Conservation (phyloP, 1,284 basidiomycete species). For the Sparassis latifolia region DNA sequence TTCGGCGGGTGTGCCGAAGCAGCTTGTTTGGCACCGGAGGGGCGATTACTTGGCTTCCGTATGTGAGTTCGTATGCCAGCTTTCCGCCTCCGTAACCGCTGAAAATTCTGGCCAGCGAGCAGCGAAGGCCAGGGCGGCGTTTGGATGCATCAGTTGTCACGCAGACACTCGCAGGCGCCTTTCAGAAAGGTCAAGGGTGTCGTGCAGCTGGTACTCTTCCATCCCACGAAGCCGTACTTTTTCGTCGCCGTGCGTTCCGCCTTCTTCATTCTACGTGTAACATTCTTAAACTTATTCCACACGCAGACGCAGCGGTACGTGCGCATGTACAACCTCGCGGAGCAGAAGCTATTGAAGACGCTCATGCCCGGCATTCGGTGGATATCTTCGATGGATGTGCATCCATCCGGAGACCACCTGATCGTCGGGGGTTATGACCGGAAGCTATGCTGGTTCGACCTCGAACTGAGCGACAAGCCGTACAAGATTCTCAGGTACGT, state of each 20-base stretch:
- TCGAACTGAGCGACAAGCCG: conserved; percentile 92
- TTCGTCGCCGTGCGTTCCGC: conserved; percentile 81
- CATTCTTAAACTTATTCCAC: not conserved
- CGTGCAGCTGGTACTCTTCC: conserved; percentile 91
- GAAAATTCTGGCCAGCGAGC: conserved; percentile 36
- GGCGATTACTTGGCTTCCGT: conserved; percentile 97
- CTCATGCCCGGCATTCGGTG: conserved; percentile 90
- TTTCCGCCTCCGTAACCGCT: not conserved
- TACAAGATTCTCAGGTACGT: conserved; percentile 88
- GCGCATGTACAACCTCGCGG: conserved; percentile 90
- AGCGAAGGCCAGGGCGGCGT: conserved; percentile 66
- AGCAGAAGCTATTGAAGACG: conserved; percentile 91
- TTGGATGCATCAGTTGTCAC: conserved; percentile 93
- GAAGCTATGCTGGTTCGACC: conserved; percentile 97
- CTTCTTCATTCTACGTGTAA: not conserved
- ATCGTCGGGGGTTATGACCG: conserved; percentile 97
- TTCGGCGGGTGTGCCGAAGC: conserved; percentile 74
- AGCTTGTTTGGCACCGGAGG: conserved; percentile 89
- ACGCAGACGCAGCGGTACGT: conserved; percentile 91
- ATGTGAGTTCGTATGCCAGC: conserved; percentile 42
- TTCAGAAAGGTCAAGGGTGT: conserved; percentile 92
- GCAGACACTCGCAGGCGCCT: conserved; percentile 93
- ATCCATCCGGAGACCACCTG: conserved; percentile 92
- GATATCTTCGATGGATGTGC: conserved; percentile 96
- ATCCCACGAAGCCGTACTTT: conserved; percentile 91